Evolutionary conservation across 2,329 filamentous ascomycete species (phyloP).

Genomic region (Aureobasidium leucospermi): DNA sequence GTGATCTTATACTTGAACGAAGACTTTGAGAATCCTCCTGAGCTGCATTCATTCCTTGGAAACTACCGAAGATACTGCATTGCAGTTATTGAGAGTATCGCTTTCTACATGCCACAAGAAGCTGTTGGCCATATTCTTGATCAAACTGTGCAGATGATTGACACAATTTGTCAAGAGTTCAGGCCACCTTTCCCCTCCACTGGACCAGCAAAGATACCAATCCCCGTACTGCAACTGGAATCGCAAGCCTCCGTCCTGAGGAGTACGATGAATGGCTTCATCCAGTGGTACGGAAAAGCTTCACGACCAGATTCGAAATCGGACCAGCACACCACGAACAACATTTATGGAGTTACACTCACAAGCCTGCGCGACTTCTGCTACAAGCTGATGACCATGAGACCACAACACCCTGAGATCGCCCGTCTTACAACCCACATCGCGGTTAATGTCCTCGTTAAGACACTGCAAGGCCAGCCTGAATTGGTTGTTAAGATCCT

Average conservation of each 20-base stretch:
- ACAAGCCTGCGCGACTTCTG: slow-evolving; percentile 11
- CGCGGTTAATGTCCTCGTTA: slow-evolving; percentile 11
- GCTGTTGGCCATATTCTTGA: slow-evolving; percentile 82
- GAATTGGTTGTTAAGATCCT: slow-evolving; percentile 79
- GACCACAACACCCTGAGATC: slow-evolving; percentile 59
- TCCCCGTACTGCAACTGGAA: slow-evolving; percentile 71
- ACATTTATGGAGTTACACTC: slow-evolving; percentile 3
- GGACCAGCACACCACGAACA: slow-evolving; percentile 2
- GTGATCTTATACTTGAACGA: slow-evolving; percentile 79
- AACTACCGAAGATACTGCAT: slow-evolving; percentile 91
- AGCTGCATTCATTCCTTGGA: slow-evolving; percentile 88
- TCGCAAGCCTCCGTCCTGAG: slow-evolving; percentile 46
- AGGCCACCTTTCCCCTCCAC: slow-evolving; percentile 18
- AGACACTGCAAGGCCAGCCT: slow-evolving; percentile 14
- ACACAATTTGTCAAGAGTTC: slow-evolving; percentile 36
- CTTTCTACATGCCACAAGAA: slow-evolving; percentile 72
- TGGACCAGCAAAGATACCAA: slow-evolving; percentile 56
- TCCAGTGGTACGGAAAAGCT: slow-evolving; percentile 13
- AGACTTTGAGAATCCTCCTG: slow-evolving; percentile 90
- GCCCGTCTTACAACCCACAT: slow-evolving; percentile 11
- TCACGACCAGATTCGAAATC: slow-evolving; percentile 7
- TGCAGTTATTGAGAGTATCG: slow-evolving; percentile 79
- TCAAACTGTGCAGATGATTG: slow-evolving; percentile 65
- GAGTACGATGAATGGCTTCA: slow-evolving; percentile 15
- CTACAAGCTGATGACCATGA: slow-evolving; percentile 13